Evolutionary conservation across 2,329 filamentous ascomycete genomes (phyloP).

Genomic region (Cladophialophora chaetospira): DNA sequence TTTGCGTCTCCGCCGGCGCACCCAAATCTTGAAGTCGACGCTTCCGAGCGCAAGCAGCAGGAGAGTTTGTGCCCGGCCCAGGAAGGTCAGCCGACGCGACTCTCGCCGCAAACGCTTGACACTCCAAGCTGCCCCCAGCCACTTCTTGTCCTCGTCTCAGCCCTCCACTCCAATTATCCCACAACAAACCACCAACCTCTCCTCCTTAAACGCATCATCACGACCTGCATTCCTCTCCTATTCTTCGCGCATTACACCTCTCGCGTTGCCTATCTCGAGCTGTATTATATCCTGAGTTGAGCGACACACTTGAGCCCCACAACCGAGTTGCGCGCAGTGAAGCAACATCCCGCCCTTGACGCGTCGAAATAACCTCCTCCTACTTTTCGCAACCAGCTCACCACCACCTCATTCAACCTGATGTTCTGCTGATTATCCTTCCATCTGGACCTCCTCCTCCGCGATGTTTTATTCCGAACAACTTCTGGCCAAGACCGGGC

Average conservation of each 20-base stretch:
- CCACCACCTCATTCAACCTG: neutral
- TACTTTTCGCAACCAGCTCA: neutral
- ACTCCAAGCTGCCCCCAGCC: neutral
- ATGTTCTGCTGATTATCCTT: slow-evolving; percentile 10
- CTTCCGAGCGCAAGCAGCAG: neutral
- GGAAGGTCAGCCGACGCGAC: slow-evolving; percentile 7
- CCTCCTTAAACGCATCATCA: neutral
- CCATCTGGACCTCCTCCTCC: slow-evolving; percentile 3
- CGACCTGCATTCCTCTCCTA: neutral
- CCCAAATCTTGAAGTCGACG: slow-evolving; percentile 6
- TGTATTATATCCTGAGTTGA: too few species aligned
- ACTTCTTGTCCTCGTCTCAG: neutral
- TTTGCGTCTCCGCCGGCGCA: neutral
- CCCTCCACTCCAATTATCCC: neutral
- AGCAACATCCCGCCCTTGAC: slow-evolving; percentile 11
- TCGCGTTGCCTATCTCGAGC: neutral
- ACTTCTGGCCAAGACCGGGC: slow-evolving; percentile 93
- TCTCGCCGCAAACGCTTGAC: neutral
- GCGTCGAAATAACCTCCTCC: slow-evolving; percentile 15
- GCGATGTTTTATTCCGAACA: slow-evolving; percentile 97
- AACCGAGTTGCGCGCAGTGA: neutral
- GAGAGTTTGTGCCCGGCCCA: neutral
- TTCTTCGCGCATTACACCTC: neutral
- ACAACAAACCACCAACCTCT: slow-evolving; percentile 3
- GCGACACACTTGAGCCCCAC: neutral